Evolutionary conservation across 2,329 filamentous ascomycete genomes (phyloP).

Genomic region (Fusarium sp.): DNA sequence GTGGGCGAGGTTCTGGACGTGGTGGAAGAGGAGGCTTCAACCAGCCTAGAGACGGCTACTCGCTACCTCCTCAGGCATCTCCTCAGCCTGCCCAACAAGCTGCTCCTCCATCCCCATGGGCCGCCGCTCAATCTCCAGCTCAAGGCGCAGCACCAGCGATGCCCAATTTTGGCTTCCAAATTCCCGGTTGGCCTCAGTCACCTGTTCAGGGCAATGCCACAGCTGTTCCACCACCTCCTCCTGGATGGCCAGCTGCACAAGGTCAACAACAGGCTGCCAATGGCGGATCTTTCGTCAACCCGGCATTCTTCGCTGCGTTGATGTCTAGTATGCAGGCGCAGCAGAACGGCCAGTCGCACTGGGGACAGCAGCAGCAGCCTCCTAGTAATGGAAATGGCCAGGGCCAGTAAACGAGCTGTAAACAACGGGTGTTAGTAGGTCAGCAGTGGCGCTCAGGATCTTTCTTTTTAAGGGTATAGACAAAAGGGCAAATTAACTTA

Average conservation of each 20-base stretch:
- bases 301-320: conserved; percentile 62
- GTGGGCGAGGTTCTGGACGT: conserved; percentile 53
- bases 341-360: conserved; percentile 44
- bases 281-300: conserved; percentile 62
- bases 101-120: conserved; percentile 24
- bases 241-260: conserved; percentile 44
- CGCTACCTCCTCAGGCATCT: conserved; percentile 47
- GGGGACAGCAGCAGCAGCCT: conserved; percentile 42
- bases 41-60: conserved; percentile 51
- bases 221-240: conserved; percentile 53
- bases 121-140: conserved; percentile 17
- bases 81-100: conserved; percentile 47
- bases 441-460: conserved; percentile 27
- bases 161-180: conserved; percentile 54
- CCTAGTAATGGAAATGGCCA: conserved; percentile 40
- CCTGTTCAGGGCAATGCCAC: conserved; percentile 36
- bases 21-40: conserved; percentile 49
- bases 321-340: conserved; percentile 54
- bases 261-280: conserved; percentile 44
- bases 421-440: neutral
- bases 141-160: conserved; percentile 35
- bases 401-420: conserved; percentile 31
- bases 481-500: conserved; percentile 21
- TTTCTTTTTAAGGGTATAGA: conserved; percentile 22
- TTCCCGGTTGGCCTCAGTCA: conserved; percentile 53